phyloP scores from a whole-genome alignment of 75 land plant genomes.

The Pinus tabuliformis region DNA sequence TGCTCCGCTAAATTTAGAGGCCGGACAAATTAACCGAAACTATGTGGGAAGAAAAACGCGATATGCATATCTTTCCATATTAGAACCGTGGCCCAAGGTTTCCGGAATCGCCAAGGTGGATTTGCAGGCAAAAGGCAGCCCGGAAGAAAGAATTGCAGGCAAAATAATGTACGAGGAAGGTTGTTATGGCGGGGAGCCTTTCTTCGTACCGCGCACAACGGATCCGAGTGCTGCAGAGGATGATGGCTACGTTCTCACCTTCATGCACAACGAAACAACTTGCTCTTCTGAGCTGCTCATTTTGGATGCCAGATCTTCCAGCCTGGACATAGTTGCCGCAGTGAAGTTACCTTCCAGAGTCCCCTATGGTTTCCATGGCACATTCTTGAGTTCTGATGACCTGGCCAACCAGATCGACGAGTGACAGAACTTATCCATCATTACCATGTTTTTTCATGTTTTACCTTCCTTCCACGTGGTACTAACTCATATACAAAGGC shows the following conservation, averaged over 20 bases:
- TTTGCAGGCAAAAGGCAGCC: conserved; percentile 17
- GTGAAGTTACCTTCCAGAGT: conserved; percentile 65
- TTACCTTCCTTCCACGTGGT: too few species aligned
- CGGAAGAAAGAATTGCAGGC: conserved; percentile 18
- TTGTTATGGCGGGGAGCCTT: conserved; percentile 85
- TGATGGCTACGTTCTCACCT: conserved; percentile 61
- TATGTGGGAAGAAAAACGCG: conserved; percentile 58
- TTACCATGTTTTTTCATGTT: too few species aligned
- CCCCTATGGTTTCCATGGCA: conserved; percentile 89
- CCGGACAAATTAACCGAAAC: conserved; percentile 77
- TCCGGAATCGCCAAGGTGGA: conserved; percentile 95
- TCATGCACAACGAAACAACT: conserved; percentile 58
- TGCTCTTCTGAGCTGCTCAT: conserved; percentile 68
- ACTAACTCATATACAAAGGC: too few species aligned
- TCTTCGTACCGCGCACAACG: conserved; percentile 51
- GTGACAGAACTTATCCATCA: too few species aligned
- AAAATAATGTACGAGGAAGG: conserved; percentile 42
- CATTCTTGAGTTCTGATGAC: conserved; percentile 39
- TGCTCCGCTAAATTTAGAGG: conserved; percentile 73
- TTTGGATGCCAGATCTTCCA: conserved; percentile 44
- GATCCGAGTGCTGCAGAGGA: conserved; percentile 39
- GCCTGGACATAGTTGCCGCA: conserved; percentile 39
- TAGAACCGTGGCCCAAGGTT: conserved; percentile 94
- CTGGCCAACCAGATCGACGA: conserved; percentile 18
- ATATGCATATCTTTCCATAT: conserved; percentile 76